A percentile compares a stretch with the other conserved stretches of the same genome.
Conservation (phyloP, 805 yeast species). For the Sugiyamaella floridensis region DNA sequence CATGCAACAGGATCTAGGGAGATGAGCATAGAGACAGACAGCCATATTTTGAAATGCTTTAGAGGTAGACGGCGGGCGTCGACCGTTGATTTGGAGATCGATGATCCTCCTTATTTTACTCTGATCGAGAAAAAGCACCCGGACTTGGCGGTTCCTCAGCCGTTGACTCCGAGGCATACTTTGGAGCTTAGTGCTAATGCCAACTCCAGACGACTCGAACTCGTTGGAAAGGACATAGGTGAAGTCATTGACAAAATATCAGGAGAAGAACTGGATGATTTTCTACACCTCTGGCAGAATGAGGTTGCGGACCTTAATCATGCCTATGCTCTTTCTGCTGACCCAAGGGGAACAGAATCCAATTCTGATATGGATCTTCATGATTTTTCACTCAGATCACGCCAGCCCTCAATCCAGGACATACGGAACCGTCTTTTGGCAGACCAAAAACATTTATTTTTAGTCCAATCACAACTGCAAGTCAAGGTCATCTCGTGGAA, state of each 20-base stretch:
- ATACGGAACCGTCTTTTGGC: conserved; percentile 9
- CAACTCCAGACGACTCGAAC: not conserved
- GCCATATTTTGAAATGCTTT: conserved; percentile 11
- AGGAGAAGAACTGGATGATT: conserved; percentile 20
- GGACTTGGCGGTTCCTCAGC: conserved; percentile 11
- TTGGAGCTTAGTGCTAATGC: not conserved
- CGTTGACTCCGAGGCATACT: not conserved
- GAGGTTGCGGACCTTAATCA: conserved; percentile 16
- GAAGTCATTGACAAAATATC: not conserved
- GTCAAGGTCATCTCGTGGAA: conserved; percentile 29
- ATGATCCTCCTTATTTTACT: conserved; percentile 13
- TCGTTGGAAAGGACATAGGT: conserved; percentile 11
- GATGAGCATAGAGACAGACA: conserved; percentile 13
- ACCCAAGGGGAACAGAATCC: conserved; percentile 11
- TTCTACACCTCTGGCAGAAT: conserved; percentile 27
- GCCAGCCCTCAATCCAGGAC: conserved; percentile 12
- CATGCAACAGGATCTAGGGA: too few species aligned
- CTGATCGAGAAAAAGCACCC: conserved; percentile 10
- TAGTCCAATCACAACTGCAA: conserved; percentile 17
- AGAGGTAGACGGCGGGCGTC: conserved; percentile 3
- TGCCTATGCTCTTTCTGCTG: not conserved
- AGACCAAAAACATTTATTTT: conserved; percentile 1
- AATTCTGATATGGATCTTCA: conserved; percentile 9
- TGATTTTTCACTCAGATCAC: not conserved
- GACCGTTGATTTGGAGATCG: not conserved